These are phyloP conservation scores for Ogataea parapolymorpha DNA, from an alignment of 805 yeast species.

Conservation along the genomic window DNA sequence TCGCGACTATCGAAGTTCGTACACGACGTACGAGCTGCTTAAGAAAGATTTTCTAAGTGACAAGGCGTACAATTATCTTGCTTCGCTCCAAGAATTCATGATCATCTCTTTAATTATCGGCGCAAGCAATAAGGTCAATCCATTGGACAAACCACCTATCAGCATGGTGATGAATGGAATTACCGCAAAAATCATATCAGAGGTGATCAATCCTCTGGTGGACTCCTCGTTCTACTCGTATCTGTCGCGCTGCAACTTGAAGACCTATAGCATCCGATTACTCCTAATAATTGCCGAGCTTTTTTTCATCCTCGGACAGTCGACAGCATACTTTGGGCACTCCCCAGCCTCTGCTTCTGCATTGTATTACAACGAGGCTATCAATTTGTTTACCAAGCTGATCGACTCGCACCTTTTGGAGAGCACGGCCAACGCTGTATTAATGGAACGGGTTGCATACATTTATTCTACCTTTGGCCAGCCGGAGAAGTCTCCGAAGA, in stretches of 20 bases:
- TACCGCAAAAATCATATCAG: slow-evolving; percentile 47
- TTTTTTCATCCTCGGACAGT: slow-evolving; percentile 42
- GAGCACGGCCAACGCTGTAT: slow-evolving; percentile 39
- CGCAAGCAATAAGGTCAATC: slow-evolving; percentile 43
- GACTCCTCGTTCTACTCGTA: slow-evolving; percentile 76
- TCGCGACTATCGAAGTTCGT: slow-evolving; percentile 84
- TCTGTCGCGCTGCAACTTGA: slow-evolving; percentile 64
- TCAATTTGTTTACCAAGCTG: slow-evolving; percentile 42
- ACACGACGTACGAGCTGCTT: slow-evolving; percentile 75
- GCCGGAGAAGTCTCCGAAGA: slow-evolving; percentile 2
- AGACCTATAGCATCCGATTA: slow-evolving; percentile 68
- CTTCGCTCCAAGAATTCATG: slow-evolving; percentile 87
- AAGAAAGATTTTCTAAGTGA: slow-evolving; percentile 74
- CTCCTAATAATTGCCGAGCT: slow-evolving; percentile 67
- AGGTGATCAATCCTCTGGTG: slow-evolving; percentile 54
- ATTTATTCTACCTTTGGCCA: slow-evolving; percentile 28
- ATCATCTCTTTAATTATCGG: slow-evolving; percentile 69
- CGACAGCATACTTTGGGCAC: slow-evolving; percentile 24
- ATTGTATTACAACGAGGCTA: slow-evolving; percentile 44
- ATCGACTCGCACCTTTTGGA: slow-evolving; percentile 44
- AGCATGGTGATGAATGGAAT: slow-evolving; percentile 30
- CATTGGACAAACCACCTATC: slow-evolving; percentile 30
- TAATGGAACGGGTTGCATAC: slow-evolving; percentile 38
- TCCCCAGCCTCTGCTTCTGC: slow-evolving; percentile 26
- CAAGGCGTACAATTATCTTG: slow-evolving; percentile 76